Conservation (phyloP, 805 yeast genomes). For the Sugiyamaella valdiviana region DNA sequence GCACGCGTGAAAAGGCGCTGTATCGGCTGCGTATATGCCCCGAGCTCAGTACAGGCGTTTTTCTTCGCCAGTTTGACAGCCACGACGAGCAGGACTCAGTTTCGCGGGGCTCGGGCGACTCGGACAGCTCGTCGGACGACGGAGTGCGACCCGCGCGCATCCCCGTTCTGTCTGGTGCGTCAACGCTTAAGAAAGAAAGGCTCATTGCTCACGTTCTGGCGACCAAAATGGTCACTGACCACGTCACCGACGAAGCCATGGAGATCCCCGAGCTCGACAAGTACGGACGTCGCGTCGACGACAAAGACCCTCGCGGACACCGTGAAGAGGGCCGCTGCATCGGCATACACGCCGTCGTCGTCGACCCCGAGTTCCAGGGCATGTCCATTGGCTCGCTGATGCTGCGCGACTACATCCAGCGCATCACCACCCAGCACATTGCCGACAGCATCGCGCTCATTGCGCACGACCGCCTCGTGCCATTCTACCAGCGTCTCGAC, state of each 20-base stretch:
- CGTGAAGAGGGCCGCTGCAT: slow-evolving; percentile 65
- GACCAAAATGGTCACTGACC: slow-evolving; percentile 51
- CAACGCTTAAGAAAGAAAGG: slow-evolving; percentile 39
- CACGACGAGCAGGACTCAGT: slow-evolving; percentile 25
- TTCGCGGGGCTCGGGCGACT: background rate
- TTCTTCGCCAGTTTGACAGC: slow-evolving; percentile 56
- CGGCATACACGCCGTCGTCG: slow-evolving; percentile 77
- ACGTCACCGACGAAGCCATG: slow-evolving; percentile 57
- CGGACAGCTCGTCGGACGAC: slow-evolving; percentile 7
- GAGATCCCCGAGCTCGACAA: slow-evolving; percentile 42
- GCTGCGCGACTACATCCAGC: slow-evolving; percentile 84
- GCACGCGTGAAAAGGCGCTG: slow-evolving; percentile 51
- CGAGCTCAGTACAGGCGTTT: slow-evolving; percentile 83
- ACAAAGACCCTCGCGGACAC: slow-evolving; percentile 48
- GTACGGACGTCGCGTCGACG: slow-evolving; percentile 8
- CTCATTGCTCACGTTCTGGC: slow-evolving; percentile 77
- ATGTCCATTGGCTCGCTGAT: slow-evolving; percentile 76
- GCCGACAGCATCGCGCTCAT: slow-evolving; percentile 72
- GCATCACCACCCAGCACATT: slow-evolving; percentile 77
- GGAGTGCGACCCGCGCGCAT: slow-evolving; percentile 3
- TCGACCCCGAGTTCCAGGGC: slow-evolving; percentile 73
- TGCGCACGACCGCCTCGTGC: slow-evolving; percentile 60
- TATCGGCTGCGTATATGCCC: slow-evolving; percentile 81
- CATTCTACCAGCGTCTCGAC: slow-evolving; percentile 78
- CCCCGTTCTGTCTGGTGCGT: slow-evolving; percentile 18